Base-by-base conservation (phyloP, 257 asterid species). In the Hygrophila difformis region DNA sequence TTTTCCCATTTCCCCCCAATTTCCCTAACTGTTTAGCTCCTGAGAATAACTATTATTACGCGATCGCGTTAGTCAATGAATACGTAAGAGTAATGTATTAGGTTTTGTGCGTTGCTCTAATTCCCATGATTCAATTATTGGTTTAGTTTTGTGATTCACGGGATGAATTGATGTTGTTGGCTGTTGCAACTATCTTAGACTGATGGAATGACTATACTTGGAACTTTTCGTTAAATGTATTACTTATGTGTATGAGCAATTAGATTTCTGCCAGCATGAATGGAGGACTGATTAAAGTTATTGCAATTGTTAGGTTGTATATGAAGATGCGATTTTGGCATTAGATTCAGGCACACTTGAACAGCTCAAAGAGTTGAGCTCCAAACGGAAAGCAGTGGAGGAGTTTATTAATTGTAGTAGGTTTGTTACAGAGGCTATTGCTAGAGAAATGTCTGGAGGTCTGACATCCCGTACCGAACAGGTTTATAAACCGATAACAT, bases 391-490 rank as follows among this genome's bases (percentile, higher is more conserved):
- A 65, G 76, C 73, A 8, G 58, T 79, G 2, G 77, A 73, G 72
- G 74, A 69, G 57, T 60, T 70, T 29, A 69, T 74, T 18, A 75
- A 65, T 15, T 64, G 61, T 13, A 71, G 60, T 61, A 64, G 63
- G 64, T 59, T 39, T 47, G 22, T 72, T 33, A 64, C 94, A 1
- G 82, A 72, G 19, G 87, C 87, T 47, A 67, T 71, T 56, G 91
- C 91, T 1, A 71, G 87, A 60, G 91, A 79, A 73, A 76, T 83
- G 71, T 79, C 91, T 1, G 84, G 94, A 45, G 94, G 84, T 1
- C 70, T 76, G 23, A 76, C 91, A 16, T 79, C 82, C 24, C 82
- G 71, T 46, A 60, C 61, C 53, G 73, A 69, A 41, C 78, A 61
- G 83, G 89, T 78, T 5, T 8, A 26, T 26, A 26, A 26, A 5